phyloP scores from a whole-genome alignment of 352 stramenopile genomes.

The Phytophthora brassicae region DNA sequence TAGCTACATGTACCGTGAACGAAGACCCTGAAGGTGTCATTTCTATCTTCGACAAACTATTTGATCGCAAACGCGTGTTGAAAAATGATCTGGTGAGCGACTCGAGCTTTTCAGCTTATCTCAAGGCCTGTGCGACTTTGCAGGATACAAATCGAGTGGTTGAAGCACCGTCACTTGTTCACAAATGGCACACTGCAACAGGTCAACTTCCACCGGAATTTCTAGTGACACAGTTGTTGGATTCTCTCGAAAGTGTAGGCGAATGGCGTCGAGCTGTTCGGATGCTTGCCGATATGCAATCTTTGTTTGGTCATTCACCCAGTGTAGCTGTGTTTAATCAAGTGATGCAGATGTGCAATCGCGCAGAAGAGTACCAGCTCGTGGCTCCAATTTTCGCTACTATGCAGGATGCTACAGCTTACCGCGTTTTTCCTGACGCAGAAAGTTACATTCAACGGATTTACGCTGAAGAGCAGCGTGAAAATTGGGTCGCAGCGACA shows the following conservation, averaged over 20 bases:
- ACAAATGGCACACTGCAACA: constrained; percentile 39
- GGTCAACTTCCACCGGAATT: constrained; percentile 26
- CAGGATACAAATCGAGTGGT: constrained; percentile 38
- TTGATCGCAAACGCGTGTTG: constrained; percentile 20
- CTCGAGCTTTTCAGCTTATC: constrained; percentile 43
- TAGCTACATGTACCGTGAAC: constrained; percentile 45
- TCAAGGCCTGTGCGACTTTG: constrained; percentile 36
- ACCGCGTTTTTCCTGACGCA: constrained; percentile 47
- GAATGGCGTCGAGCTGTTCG: constrained; percentile 52
- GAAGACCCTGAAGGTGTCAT: constrained; percentile 42
- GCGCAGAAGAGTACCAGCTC: constrained; percentile 43
- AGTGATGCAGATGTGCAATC: constrained; percentile 74
- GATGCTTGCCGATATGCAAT: constrained; percentile 47
- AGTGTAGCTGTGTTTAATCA: constrained; percentile 51
- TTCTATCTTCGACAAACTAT: constrained; percentile 38
- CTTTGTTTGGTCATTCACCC: constrained; percentile 43
- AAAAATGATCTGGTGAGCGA: constrained; percentile 37
- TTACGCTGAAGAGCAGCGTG: constrained; percentile 62
- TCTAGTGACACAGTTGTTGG: constrained; percentile 47
- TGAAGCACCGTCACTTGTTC: constrained; percentile 35
- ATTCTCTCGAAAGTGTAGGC: constrained; percentile 45
- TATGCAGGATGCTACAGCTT: constrained; percentile 55
- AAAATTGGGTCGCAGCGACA: constrained; percentile 68
- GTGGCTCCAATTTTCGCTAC: constrained; percentile 69
- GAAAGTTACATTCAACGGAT: constrained; percentile 80